phyloP scores from a whole-genome alignment of 1,139 yeast species.

The Geotrichum fermentans region DNA sequence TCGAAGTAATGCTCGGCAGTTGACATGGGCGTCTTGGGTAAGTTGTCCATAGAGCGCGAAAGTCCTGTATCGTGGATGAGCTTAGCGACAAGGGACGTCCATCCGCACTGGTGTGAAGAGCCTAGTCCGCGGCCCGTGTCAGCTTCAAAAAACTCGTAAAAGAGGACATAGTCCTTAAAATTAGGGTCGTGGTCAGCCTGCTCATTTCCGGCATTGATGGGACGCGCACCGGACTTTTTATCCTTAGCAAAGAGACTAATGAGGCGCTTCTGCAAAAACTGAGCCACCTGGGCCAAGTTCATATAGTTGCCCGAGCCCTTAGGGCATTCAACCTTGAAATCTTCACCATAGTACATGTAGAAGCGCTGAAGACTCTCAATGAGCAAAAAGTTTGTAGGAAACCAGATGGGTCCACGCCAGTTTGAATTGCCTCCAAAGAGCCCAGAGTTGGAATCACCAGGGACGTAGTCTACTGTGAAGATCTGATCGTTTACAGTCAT shows the following conservation, averaged over 20 bases:
- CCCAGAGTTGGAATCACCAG: slow-evolving; percentile 93
- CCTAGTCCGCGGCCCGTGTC: slow-evolving; percentile 95
- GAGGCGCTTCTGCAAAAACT: slow-evolving; percentile 82
- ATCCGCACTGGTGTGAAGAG: slow-evolving; percentile 93
- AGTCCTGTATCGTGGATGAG: slow-evolving; percentile 90
- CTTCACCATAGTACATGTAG: slow-evolving; percentile 84
- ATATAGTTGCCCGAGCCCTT: slow-evolving; percentile 75
- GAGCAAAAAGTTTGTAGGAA: slow-evolving; percentile 83
- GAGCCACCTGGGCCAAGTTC: slow-evolving; percentile 90
- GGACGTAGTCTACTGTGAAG: slow-evolving; percentile 72
- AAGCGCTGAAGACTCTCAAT: slow-evolving; percentile 88
- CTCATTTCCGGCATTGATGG: slow-evolving; percentile 67
- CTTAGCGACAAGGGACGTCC: slow-evolving; percentile 94
- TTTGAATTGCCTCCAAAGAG: slow-evolving; percentile 96
- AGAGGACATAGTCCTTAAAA: slow-evolving; percentile 74
- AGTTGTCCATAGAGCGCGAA: slow-evolving; percentile 37
- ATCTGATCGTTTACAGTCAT: slow-evolving; percentile 80
- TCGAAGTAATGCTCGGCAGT: slow-evolving; percentile 41
- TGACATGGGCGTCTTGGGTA: slow-evolving; percentile 37
- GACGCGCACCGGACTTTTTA: slow-evolving; percentile 59
- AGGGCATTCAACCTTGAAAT: slow-evolving; percentile 84
- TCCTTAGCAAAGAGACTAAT: slow-evolving; percentile 75
- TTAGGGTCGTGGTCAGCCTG: slow-evolving; percentile 63
- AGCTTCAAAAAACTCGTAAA: slow-evolving; percentile 90
- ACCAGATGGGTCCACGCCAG: slow-evolving; percentile 99